Evolutionary conservation across 1,139 yeast genomes (phyloP).

Genomic region (Chernovozyma sophiae-reginae): DNA sequence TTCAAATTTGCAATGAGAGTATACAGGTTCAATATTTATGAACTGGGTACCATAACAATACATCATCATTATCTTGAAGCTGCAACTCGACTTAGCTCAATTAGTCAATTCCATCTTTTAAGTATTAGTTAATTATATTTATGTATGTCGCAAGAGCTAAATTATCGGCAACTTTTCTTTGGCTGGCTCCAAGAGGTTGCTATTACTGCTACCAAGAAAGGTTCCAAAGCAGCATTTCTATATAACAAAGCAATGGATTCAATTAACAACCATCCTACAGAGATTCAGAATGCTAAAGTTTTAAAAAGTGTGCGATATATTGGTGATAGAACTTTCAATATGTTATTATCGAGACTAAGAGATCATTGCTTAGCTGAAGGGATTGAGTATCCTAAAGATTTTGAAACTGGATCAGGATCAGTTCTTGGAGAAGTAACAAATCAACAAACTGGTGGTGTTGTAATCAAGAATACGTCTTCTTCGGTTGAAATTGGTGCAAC

Average conservation of each 20-base stretch:
- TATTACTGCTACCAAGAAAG: constrained; percentile 34
- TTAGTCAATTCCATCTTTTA: no score
- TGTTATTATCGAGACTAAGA: constrained; percentile 37
- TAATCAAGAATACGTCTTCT: background rate
- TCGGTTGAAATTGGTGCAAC: background rate
- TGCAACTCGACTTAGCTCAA: no score
- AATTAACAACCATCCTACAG: constrained; percentile 36
- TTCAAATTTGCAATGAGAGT: no score
- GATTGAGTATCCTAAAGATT: constrained; percentile 35
- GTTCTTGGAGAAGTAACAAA: constrained; percentile 4
- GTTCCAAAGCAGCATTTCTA: constrained; percentile 40
- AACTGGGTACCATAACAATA: no score
- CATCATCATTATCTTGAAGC: no score
- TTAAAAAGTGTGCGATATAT: constrained; percentile 49
- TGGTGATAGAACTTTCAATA: constrained; percentile 58
- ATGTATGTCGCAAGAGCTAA: no score
- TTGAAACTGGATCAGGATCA: constrained; percentile 12
- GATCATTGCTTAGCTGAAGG: constrained; percentile 46
- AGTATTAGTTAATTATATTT: no score
- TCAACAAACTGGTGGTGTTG: constrained; percentile 3
- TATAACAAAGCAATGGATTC: constrained; percentile 48
- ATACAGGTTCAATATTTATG: no score
- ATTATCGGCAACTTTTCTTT: constrained; percentile 29
- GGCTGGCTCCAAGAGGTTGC: constrained; percentile 54
- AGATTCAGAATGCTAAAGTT: constrained; percentile 47